phyloP scores from a whole-genome alignment of 352 stramenopile genomes.

The Phytophthora brassicae region DNA sequence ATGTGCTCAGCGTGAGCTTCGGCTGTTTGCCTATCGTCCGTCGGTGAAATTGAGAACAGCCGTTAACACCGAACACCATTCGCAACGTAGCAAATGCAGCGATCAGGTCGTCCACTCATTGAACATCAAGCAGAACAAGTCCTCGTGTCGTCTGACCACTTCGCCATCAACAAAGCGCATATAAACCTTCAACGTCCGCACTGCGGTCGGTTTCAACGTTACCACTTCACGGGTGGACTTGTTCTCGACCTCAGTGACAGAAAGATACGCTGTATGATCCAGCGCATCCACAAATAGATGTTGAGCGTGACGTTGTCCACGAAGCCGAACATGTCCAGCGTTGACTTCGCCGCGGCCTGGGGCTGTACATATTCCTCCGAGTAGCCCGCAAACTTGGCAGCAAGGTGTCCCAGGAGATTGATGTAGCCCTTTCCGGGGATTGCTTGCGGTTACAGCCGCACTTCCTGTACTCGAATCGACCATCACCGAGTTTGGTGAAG shows the following conservation, averaged over 20 bases:
- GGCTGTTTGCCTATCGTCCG: not conserved
- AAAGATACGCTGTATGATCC: conserved; percentile 4
- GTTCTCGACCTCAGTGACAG: conserved; percentile 17
- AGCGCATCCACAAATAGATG: conserved; percentile 1
- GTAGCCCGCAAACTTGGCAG: not conserved
- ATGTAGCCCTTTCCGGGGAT: conserved; percentile 5
- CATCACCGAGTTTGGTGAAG: conserved; percentile 6
- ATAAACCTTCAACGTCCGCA: not conserved
- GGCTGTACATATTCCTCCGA: not conserved
- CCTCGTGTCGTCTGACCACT: not conserved
- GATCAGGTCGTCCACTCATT: not conserved
- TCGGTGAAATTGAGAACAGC: conserved; percentile 1
- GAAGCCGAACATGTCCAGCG: conserved; percentile 9
- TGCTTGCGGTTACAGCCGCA: conserved; percentile 10
- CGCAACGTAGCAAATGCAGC: conserved; percentile 8
- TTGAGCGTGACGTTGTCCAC: conserved; percentile 9
- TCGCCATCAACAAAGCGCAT: not conserved
- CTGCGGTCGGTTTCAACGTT: not conserved
- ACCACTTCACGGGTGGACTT: conserved; percentile 8
- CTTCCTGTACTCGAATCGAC: conserved; percentile 14
- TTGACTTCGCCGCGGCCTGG: not conserved
- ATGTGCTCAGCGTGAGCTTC: conserved; percentile 4
- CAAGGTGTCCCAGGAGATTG: conserved; percentile 8
- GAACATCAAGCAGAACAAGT: conserved; percentile 21
- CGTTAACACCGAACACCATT: not conserved